Evolutionary conservation across 768 basidiomycete genomes (phyloP).

Genomic region (Solioccasus polychromus): DNA sequence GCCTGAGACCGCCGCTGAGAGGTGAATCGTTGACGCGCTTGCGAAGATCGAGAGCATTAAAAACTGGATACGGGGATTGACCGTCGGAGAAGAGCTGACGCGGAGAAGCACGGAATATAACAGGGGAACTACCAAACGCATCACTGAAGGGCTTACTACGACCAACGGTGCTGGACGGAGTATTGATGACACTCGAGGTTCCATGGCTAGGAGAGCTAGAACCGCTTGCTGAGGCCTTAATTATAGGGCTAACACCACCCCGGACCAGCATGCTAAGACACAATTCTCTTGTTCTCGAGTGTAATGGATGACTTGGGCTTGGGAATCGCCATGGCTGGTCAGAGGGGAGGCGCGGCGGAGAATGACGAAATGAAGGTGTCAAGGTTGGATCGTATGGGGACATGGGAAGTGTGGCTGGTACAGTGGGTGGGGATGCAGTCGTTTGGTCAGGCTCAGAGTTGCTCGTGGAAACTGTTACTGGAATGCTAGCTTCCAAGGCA

Average conservation of each 20-base stretch:
- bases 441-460: conserved; percentile 6
- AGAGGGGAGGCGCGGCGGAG: conserved; percentile 68
- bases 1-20: conserved; percentile 32
- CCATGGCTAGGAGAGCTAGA: conserved; percentile 32
- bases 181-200: conserved; percentile 29
- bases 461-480: conserved; percentile 1
- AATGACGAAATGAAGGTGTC: conserved; percentile 78
- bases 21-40: conserved; percentile 47
- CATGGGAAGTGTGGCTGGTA: conserved; percentile 42
- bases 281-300: conserved; percentile 60
- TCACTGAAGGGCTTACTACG: conserved; percentile 29
- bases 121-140: conserved; percentile 32
- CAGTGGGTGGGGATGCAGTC: conserved; percentile 25
- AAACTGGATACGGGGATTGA: conserved; percentile 31
- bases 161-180: conserved; percentile 25
- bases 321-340: conserved; percentile 83
- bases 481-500: neutral
- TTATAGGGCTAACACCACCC: conserved; percentile 47
- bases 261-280: conserved; percentile 63
- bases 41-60: conserved; percentile 32
- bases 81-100: conserved; percentile 38
- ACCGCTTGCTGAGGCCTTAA: conserved; percentile 30
- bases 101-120: conserved; percentile 42
- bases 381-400: conserved; percentile 76
- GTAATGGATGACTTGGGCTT: conserved; percentile 75